Conservation (phyloP, 2,329 filamentous ascomycete genomes). For the Cytospora leucostoma region DNA sequence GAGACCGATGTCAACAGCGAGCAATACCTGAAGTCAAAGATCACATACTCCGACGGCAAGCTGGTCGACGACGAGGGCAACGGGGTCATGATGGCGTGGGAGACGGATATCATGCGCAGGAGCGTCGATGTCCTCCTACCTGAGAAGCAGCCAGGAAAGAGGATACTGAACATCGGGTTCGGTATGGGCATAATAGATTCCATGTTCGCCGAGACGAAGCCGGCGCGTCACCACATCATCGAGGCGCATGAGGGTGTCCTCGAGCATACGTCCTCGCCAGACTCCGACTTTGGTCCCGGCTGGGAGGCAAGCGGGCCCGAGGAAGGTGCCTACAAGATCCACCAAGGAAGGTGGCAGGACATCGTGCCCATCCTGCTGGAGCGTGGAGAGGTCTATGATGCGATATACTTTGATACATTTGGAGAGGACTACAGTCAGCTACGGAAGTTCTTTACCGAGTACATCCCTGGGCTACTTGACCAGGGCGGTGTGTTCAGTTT, state of each 20-base stretch:
- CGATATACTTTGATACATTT: conserved; percentile 97
- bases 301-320: conserved; percentile 60
- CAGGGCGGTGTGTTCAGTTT: conserved; percentile 77
- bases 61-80: conserved; percentile 76
- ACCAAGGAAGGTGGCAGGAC: conserved; percentile 80
- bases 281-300: conserved; percentile 52
- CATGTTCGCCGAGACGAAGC: conserved; percentile 69
- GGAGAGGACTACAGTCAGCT: conserved; percentile 90
- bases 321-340: conserved; percentile 71
- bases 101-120: conserved; percentile 80
- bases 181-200: conserved; percentile 88
- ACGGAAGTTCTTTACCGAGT: conserved; percentile 83
- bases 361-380: conserved; percentile 69
- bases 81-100: conserved; percentile 94
- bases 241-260: conserved; percentile 82
- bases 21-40: conserved; percentile 67
- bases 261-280: conserved; percentile 55
- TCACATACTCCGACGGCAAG: conserved; percentile 65
- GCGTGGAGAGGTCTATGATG: conserved; percentile 73
- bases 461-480: conserved; percentile 77
- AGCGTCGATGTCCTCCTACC: conserved; percentile 68
- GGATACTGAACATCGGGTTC: conserved; percentile 83
- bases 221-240: conserved; percentile 76
- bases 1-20: conserved; percentile 60
- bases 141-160: conserved; percentile 51